phyloP scores from a whole-genome alignment of 495 filamentous ascomycete species.

The Lophium mytilinum region DNA sequence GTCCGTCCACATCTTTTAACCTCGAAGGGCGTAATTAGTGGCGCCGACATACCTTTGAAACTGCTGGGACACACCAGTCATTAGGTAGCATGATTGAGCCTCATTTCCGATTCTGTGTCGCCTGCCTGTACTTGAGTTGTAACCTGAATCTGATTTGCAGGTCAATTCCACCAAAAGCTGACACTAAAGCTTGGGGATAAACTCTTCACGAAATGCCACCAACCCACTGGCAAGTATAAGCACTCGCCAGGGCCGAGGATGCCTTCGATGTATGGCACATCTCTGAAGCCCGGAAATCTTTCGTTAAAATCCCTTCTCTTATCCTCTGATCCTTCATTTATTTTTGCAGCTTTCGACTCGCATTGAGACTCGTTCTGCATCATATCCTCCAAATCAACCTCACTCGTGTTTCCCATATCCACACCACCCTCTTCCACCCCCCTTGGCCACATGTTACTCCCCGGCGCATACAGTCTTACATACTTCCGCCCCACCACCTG shows the following conservation, averaged over 20 bases:
- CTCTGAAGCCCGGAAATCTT: conserved; percentile 47
- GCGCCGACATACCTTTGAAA: no score
- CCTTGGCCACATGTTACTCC: conserved; percentile 56
- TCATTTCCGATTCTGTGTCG: neutral
- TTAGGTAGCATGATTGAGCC: no score
- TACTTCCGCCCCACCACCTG: conserved; percentile 93
- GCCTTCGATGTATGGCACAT: conserved; percentile 65
- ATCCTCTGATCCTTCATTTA: conserved; percentile 5
- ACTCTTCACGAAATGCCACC: conserved; percentile 97
- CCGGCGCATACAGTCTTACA: conserved; percentile 72
- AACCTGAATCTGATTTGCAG: neutral
- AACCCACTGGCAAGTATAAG: conserved; percentile 86
- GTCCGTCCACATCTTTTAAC: no score
- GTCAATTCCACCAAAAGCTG: conserved; percentile 93
- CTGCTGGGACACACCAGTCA: no score
- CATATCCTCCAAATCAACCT: conserved; percentile 50
- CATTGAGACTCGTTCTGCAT: conserved; percentile 29
- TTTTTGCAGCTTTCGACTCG: conserved; percentile 9
- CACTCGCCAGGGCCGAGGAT: conserved; percentile 74
- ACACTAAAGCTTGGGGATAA: conserved; percentile 86
- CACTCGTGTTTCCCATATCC: conserved; percentile 88
- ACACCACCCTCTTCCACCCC: conserved; percentile 61
- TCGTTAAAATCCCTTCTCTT: conserved; percentile 29
- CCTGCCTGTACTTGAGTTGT: neutral
- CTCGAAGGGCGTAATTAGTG: no score